Evolutionary conservation across 2,329 filamentous ascomycete genomes (phyloP).

Genomic region (Sporothrix variecibatus): DNA sequence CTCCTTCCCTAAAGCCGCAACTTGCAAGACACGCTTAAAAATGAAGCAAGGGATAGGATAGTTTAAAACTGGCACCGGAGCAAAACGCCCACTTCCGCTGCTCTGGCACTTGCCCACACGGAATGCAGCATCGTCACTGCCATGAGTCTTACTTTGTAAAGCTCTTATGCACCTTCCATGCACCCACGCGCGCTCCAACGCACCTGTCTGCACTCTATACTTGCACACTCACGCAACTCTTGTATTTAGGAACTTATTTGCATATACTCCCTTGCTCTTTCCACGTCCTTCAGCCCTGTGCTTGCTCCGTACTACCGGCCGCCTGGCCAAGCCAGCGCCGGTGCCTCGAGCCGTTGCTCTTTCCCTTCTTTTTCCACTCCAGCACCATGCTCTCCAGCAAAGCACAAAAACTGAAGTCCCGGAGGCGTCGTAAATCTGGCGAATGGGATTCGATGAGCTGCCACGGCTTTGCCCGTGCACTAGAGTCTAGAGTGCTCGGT

Average conservation of each 20-base stretch:
- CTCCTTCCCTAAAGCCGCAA: neutral
- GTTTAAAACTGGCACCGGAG: neutral
- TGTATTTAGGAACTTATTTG: neutral
- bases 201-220: no score
- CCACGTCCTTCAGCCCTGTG: constrained; percentile 15
- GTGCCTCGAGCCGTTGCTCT: neutral
- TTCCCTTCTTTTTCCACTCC: neutral
- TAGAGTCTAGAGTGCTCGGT: constrained; percentile 10
- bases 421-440: constrained; percentile 16
- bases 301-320: neutral
- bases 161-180: neutral
- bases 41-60: neutral
- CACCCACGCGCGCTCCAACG: neutral
- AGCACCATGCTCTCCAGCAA: neutral
- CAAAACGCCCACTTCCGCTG: neutral
- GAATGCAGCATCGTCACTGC: neutral
- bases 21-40: neutral
- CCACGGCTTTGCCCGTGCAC: constrained; percentile 24
- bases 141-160: neutral
- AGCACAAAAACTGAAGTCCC: neutral
- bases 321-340: neutral
- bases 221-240: neutral
- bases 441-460: constrained; percentile 8
- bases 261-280: neutral
- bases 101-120: neutral